Conservation (phyloP, 768 basidiomycete genomes). For the Mycena amicta region DNA sequence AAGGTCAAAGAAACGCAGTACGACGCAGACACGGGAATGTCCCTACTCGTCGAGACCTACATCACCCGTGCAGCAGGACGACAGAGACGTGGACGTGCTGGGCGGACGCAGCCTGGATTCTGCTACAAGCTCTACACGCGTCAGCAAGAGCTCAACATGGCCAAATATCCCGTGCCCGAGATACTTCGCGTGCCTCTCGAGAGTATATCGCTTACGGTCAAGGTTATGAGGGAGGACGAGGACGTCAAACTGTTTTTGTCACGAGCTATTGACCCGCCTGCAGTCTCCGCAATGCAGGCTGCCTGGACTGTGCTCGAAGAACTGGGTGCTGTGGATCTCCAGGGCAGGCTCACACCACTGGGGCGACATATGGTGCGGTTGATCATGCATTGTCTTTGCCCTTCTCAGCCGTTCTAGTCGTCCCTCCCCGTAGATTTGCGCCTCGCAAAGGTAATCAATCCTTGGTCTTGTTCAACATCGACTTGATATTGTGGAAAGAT, state of each 20-base stretch:
- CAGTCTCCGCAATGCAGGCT: slow-evolving; percentile 70
- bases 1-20: slow-evolving; percentile 83
- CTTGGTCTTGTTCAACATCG: not conserved
- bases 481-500: slow-evolving; percentile 46
- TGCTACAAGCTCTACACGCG: slow-evolving; percentile 91
- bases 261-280: slow-evolving; percentile 84
- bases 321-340: slow-evolving; percentile 72
- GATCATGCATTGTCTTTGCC: no score
- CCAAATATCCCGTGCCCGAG: slow-evolving; percentile 78
- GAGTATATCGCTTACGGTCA: slow-evolving; percentile 78
- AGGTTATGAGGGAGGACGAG: slow-evolving; percentile 73
- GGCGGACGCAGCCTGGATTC: slow-evolving; percentile 77
- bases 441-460: slow-evolving; percentile 79
- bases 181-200: slow-evolving; percentile 88
- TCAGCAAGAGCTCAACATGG: slow-evolving; percentile 69
- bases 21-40: slow-evolving; percentile 71
- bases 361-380: slow-evolving; percentile 79
- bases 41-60: slow-evolving; percentile 79
- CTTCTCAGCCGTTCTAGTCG: slow-evolving; percentile 46
- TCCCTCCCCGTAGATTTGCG: slow-evolving; percentile 87
- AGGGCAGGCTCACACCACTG: slow-evolving; percentile 73
- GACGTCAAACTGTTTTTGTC: slow-evolving; percentile 77
- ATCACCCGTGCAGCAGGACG: slow-evolving; percentile 75
- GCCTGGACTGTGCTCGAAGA: slow-evolving; percentile 76
- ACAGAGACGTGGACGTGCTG: slow-evolving; percentile 89